These are phyloP conservation scores for Colletotrichum siamense DNA, from an alignment of 2,329 filamentous ascomycete species.

Conservation along the genomic window DNA sequence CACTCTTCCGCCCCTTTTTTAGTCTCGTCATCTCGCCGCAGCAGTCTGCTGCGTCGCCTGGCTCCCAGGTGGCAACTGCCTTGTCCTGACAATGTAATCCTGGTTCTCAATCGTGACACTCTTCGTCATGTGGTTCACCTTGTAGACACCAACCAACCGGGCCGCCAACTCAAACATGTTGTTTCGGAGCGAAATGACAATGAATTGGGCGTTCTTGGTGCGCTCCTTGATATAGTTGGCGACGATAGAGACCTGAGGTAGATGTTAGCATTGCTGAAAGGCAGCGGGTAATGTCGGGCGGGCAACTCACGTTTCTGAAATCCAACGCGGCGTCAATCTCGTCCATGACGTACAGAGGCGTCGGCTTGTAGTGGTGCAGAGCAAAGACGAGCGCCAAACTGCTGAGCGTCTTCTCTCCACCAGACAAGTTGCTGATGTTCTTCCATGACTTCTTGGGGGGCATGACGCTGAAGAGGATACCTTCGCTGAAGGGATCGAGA, in stretches of 20 bases:
- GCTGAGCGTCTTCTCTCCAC: constrained; percentile 96
- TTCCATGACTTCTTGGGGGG: constrained; percentile 99
- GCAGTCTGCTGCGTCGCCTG: constrained; percentile 20
- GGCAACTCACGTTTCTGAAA: constrained; percentile 86
- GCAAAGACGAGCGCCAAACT: constrained; percentile 97
- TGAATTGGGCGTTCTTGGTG: constrained; percentile 99
- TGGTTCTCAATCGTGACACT: constrained; percentile 87
- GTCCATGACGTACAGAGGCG: constrained; percentile 98
- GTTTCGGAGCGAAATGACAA: constrained; percentile 96
- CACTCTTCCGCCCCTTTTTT: background rate
- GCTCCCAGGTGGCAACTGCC: constrained; percentile 36
- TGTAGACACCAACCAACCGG: constrained; percentile 95
- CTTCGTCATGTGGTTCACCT: constrained; percentile 99
- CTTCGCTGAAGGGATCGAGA: constrained; percentile 94
- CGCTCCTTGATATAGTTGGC: constrained; percentile 99
- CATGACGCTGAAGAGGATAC: constrained; percentile 98
- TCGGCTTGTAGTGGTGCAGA: constrained; percentile 96
- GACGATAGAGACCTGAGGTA: constrained; percentile 86
- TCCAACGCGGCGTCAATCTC: constrained; percentile 98
- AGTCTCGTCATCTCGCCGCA: background rate
- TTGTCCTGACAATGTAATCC: constrained; percentile 68
- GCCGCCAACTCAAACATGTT: constrained; percentile 99
- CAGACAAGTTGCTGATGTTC: constrained; percentile 94
- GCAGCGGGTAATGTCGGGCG: background rate
- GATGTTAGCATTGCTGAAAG: constrained; percentile 11